A percentile compares a stretch with the other conserved stretches of the same genome.
These are phyloP conservation scores for Neostapfia colusana DNA, from an alignment of 176 grass and related monocot species.

Conservation along the genomic window DNA sequence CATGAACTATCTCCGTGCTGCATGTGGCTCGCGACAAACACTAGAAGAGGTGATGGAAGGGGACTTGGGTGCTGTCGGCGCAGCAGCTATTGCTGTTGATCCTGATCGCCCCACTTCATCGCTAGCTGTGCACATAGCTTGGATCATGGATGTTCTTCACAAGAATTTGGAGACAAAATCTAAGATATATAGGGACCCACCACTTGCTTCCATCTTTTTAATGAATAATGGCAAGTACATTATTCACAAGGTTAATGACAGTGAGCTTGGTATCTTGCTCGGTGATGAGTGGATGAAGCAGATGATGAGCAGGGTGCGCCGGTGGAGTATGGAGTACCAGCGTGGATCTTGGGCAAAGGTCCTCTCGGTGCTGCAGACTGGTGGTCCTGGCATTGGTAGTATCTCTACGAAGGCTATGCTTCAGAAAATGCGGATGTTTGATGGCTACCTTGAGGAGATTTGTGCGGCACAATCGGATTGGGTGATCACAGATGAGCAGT, in stretches of 20 bases:
- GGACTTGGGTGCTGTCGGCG: slow-evolving; percentile 48
- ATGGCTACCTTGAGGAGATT: slow-evolving; percentile 80
- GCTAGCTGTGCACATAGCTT: slow-evolving; percentile 80
- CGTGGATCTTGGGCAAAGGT: slow-evolving; percentile 80
- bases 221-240: slow-evolving; percentile 94
- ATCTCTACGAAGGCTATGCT: slow-evolving; percentile 50
- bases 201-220: slow-evolving; percentile 83
- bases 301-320: slow-evolving; percentile 69
- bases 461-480: slow-evolving; percentile 53
- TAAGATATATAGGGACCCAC: slow-evolving; percentile 70
- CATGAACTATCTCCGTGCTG: slow-evolving; percentile 91
- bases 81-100: slow-evolving; percentile 51
- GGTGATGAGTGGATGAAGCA: slow-evolving; percentile 95
- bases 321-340: slow-evolving; percentile 85
- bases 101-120: slow-evolving; percentile 84
- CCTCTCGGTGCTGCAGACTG: slow-evolving; percentile 63
- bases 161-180: slow-evolving; percentile 92
- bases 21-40: slow-evolving; percentile 82
- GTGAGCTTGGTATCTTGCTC: slow-evolving; percentile 78
- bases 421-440: slow-evolving; percentile 81
- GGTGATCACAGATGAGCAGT: slow-evolving; percentile 77
- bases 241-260: slow-evolving; percentile 86
- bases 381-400: slow-evolving; percentile 49
- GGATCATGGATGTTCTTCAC: slow-evolving; percentile 99
- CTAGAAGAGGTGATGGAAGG: slow-evolving; percentile 96